Base-by-base conservation (phyloP, 23 red algal genomes). In the Cyanidioschyzon merolae region DNA sequence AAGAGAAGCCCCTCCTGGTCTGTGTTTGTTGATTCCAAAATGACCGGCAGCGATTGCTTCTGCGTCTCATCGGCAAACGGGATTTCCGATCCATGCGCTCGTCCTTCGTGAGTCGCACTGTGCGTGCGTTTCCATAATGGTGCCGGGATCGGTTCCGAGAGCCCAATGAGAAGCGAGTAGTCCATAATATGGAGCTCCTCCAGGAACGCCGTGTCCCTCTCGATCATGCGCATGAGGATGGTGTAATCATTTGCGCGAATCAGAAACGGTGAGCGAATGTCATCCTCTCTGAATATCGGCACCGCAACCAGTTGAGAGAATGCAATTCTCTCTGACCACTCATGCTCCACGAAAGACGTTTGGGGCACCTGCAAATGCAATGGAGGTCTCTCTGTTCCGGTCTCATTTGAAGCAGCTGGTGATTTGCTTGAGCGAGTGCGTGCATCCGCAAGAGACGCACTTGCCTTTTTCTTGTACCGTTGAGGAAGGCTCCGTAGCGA, bases 101-200 rank as follows among this genome's bases (percentile, higher is more conserved):
- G 45, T 54, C 21, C 12, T 21, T 7, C 12, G 7, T 7, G 45
- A 54, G 7, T 7, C 45, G 45, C 45, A 21, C 45, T 54, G 45
- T 21, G 7, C n/a, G 63, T 71, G 3, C 63, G 29, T 3, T 71
- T 25, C 21, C 3, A 32, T 7, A 27, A 7, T 25, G 63, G 2
- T 25, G 63, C 32, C 12, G 63, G n/a, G 29, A 71, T 25, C 63
- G 63, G 32, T 32, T 25, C 21, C 16, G 86, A 89, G 2, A 95
- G 18, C 0, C 90, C 90, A 68, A 95, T 15, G n/a, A 95, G 78
- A 59, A 95, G 74, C 38, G 74, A 81, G 76, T 95, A 95, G 45
- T 95, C 90, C 90, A 95, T 95, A 1, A 95, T 79, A 75, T 58
- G 39, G 68, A 79, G 58, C 0, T 74, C 54, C 58, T 95, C 85